Evolutionary conservation across 495 filamentous ascomycete genomes (phyloP).

Genomic region (Letharia columbiana): DNA sequence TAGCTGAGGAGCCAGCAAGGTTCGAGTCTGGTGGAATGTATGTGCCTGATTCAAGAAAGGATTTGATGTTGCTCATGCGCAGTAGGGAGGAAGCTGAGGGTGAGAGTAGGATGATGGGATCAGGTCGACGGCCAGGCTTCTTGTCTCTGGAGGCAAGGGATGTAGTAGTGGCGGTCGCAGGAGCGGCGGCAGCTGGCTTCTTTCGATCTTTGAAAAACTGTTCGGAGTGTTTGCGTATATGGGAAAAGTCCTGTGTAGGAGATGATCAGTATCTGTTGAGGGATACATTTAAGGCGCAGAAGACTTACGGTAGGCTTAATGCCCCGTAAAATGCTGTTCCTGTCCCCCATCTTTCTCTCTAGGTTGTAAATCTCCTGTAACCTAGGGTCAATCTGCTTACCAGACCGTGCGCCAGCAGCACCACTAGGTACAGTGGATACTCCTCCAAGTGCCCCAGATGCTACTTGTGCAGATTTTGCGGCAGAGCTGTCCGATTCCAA

Average conservation of each 20-base stretch:
- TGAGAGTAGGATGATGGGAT: slow-evolving; percentile 96
- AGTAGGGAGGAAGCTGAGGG: slow-evolving; percentile 96
- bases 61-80: slow-evolving; percentile 93
- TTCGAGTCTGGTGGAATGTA: slow-evolving; percentile 72
- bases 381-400: slow-evolving; percentile 65
- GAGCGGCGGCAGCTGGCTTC: slow-evolving; percentile 35
- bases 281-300: background rate
- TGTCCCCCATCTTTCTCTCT: slow-evolving; percentile 84
- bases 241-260: slow-evolving; percentile 72
- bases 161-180: slow-evolving; percentile 33
- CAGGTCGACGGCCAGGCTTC: slow-evolving; percentile 54
- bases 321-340: slow-evolving; percentile 78
- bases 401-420: slow-evolving; percentile 45
- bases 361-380: slow-evolving; percentile 81
- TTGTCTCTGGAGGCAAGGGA: slow-evolving; percentile 37
- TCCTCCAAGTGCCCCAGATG: slow-evolving; percentile 38
- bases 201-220: slow-evolving; percentile 54
- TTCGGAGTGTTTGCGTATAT: slow-evolving; percentile 78
- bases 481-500: slow-evolving; percentile 54
- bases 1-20: slow-evolving; percentile 46
- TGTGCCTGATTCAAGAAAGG: slow-evolving; percentile 79
- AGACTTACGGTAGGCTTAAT: slow-evolving; percentile 77
- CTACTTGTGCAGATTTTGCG: slow-evolving; percentile 30
- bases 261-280: slow-evolving; percentile 21
- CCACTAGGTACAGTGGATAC: slow-evolving; percentile 35